Evolutionary conservation across 2,329 filamentous ascomycete genomes (phyloP).

Genomic region (Apiospora koreana): DNA sequence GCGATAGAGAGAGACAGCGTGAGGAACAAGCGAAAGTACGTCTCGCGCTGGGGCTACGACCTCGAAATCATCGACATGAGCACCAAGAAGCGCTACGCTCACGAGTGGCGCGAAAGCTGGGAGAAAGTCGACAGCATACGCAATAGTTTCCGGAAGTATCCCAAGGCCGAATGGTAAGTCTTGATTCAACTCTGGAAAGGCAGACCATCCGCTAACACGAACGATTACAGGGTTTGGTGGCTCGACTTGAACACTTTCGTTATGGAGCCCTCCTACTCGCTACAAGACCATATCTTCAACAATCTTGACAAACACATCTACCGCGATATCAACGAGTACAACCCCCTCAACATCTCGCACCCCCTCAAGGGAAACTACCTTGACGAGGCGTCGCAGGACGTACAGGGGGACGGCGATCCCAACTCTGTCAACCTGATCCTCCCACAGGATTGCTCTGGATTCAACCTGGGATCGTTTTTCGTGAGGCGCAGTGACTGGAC

Average conservation of each 20-base stretch:
- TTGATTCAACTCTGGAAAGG: background rate
- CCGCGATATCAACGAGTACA: slow-evolving; percentile 95
- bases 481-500: slow-evolving; percentile 84
- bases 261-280: slow-evolving; percentile 91
- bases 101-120: slow-evolving; percentile 99
- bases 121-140: slow-evolving; percentile 96
- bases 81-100: slow-evolving; percentile 96
- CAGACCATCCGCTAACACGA: background rate
- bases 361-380: slow-evolving; percentile 75
- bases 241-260: slow-evolving; percentile 95
- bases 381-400: slow-evolving; percentile 71
- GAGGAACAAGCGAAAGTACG: slow-evolving; percentile 91
- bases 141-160: slow-evolving; percentile 88
- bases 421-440: slow-evolving; percentile 86
- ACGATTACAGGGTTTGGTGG: slow-evolving; percentile 89
- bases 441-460: slow-evolving; percentile 91
- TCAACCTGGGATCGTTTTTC: slow-evolving; percentile 97
- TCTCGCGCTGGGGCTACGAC: slow-evolving; percentile 86
- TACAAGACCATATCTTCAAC: slow-evolving; percentile 90
- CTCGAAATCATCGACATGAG: slow-evolving; percentile 98
- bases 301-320: slow-evolving; percentile 74
- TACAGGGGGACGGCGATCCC: slow-evolving; percentile 73
- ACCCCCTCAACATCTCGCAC: slow-evolving; percentile 90
- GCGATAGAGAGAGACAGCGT: slow-evolving; percentile 96
- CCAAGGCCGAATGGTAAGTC: slow-evolving; percentile 89